Evolutionary conservation across 768 basidiomycete genomes (phyloP).

Genomic region (Lactarius pseudohatsudake): DNA sequence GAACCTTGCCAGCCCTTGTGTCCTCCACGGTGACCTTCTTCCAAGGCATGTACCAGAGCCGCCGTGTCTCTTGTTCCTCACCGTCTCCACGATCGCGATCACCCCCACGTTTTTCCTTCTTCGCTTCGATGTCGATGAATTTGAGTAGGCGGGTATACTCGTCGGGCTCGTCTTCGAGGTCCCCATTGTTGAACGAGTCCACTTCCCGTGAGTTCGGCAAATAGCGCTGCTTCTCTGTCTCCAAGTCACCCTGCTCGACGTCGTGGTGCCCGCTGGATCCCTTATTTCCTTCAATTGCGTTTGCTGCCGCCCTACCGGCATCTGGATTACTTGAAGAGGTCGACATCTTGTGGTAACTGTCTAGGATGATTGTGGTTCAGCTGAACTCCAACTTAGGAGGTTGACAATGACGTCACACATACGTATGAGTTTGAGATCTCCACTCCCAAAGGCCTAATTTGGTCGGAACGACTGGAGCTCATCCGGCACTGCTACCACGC

Average conservation of each 20-base stretch:
- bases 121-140: slow-evolving; percentile 28
- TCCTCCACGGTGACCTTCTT: slow-evolving; percentile 37
- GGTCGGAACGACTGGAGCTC: neutral
- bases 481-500: neutral
- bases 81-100: slow-evolving; percentile 2
- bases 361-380: neutral
- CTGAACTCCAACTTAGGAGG: neutral
- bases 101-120: slow-evolving; percentile 19
- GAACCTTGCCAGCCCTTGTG: slow-evolving; percentile 37
- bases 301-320: neutral
- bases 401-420: neutral
- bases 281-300: neutral
- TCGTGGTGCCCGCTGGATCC: slow-evolving; percentile 9
- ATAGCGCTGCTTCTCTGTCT: slow-evolving; percentile 20
- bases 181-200: neutral
- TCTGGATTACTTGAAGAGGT: slow-evolving; percentile 2
- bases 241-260: slow-evolving; percentile 21
- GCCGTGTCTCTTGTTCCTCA: slow-evolving; percentile 31
- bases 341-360: slow-evolving; percentile 15
- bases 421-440: neutral
- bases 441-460: neutral
- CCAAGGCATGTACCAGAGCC: slow-evolving; percentile 50
- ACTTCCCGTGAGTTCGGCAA: slow-evolving; percentile 7
- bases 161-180: slow-evolving; percentile 22
- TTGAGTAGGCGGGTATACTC: slow-evolving; percentile 30